Evolutionary conservation across 2,329 filamentous ascomycete genomes (phyloP), one percentile per base, ranked within the genome.

Genomic region (Magnaporthales sp.): DNA sequence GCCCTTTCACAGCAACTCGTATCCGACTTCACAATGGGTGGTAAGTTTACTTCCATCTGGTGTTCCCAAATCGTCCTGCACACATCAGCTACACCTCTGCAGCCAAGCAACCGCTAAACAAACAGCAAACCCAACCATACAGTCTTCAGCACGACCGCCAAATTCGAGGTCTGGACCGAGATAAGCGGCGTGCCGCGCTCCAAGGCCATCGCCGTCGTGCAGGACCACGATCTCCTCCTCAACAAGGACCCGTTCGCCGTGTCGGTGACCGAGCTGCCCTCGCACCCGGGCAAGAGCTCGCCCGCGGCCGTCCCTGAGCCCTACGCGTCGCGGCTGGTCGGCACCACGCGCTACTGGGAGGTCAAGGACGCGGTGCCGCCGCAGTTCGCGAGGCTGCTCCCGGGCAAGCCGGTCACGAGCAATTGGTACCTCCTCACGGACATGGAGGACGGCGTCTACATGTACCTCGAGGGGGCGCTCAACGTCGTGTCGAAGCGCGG

Each of bases 401-500:
- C 63, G 4, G 63, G 63, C 0, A 65, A 56, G 19, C 30, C 63
- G 22, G 29, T 22, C 22, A 29, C 63, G 15, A 31, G 30, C 38
- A 65, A 65, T 46, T 54, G 31, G 46, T 65, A 65, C 63, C n/a
- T 56, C 27, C 13, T 65, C 32, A 58, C 63, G 1, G 31, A 22
- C 63, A 46, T 65, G 24, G 38, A 58, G 63, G 63, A 65, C 63
- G 63, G 63, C 10, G 27, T 58, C 24, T 65, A 56, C 15, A 31
- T 60, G 38, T 24, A 54, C 38, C 63, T 65, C 22, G 22, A 65
- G 26, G 63, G 26, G 19, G 51, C 63, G 22, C 46, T 65, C n/a
- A 46, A 54, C 27, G 6, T 58, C 19, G 32, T 56, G 38, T 58
- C 63, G n/a, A 54, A 31, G 46, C 31, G 63, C 10, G 27, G 38